phyloP scores from a whole-genome alignment of 495 filamentous ascomycete genomes.

The Neurospora sublineolata region DNA sequence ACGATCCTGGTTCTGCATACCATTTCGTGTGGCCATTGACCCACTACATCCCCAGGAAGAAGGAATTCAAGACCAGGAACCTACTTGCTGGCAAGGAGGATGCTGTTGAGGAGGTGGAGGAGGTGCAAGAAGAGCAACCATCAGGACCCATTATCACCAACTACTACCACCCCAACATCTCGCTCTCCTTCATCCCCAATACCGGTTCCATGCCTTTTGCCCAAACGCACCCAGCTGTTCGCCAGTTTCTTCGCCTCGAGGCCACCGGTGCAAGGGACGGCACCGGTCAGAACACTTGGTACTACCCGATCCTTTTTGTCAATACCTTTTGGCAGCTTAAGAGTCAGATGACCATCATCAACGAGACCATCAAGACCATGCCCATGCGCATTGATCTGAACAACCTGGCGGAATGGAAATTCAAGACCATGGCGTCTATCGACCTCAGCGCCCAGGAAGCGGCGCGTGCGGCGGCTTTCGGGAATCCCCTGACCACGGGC shows the following conservation, averaged over 20 bases:
- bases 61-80: slow-evolving; percentile 80
- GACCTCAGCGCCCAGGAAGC: slow-evolving; percentile 80
- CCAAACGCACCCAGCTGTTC: slow-evolving; percentile 59
- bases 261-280: slow-evolving; percentile 60
- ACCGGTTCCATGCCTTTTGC: slow-evolving; percentile 53
- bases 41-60: slow-evolving; percentile 85
- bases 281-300: slow-evolving; percentile 86
- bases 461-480: slow-evolving; percentile 54
- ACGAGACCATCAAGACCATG: slow-evolving; percentile 75
- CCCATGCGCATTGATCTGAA: slow-evolving; percentile 77
- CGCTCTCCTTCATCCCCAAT: slow-evolving; percentile 76
- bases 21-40: slow-evolving; percentile 80
- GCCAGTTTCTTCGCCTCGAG: slow-evolving; percentile 70
- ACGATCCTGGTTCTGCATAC: slow-evolving; percentile 61
- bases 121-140: slow-evolving; percentile 37
- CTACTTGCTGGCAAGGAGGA: slow-evolving; percentile 54
- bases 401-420: slow-evolving; percentile 84
- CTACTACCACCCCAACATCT: slow-evolving; percentile 94
- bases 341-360: slow-evolving; percentile 81
- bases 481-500: slow-evolving; percentile 48
- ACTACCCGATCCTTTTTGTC: slow-evolving; percentile 78
- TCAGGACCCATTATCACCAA: slow-evolving; percentile 59
- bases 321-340: slow-evolving; percentile 97
- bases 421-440: slow-evolving; percentile 68
- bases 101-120: slow-evolving; percentile 29